These are phyloP conservation scores for Radiomyces spectabilis DNA, from an alignment of 192 early-diverging fungal genomes.

Conservation along the genomic window DNA sequence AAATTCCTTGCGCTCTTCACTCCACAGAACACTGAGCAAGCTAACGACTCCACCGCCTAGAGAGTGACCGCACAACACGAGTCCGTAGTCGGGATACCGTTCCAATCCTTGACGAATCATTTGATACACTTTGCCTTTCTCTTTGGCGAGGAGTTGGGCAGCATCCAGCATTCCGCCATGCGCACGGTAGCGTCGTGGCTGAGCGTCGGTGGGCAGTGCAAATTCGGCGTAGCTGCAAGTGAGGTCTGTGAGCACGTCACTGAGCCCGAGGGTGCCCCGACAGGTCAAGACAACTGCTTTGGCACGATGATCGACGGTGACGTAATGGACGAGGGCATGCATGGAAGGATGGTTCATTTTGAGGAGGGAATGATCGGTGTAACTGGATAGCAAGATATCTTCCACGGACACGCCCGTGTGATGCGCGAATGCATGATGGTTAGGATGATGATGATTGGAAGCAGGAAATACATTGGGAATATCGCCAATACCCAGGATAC, in stretches of 20 bases:
- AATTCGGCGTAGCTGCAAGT: conserved; percentile 66
- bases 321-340: conserved; percentile 70
- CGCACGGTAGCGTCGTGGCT: conserved; percentile 42
- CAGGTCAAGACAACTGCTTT: conserved; percentile 73
- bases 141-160: conserved; percentile 60
- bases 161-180: conserved; percentile 86
- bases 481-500: conserved; percentile 56
- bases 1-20: conserved; percentile 32
- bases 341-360: conserved; percentile 44
- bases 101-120: conserved; percentile 65
- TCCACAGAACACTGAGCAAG: conserved; percentile 73
- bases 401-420: conserved; percentile 70
- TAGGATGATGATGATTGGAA: conserved; percentile 42
- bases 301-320: conserved; percentile 76
- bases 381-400: conserved; percentile 68
- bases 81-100: conserved; percentile 66
- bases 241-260: conserved; percentile 85
- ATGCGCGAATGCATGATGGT: conserved; percentile 71
- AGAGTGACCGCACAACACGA: conserved; percentile 84
- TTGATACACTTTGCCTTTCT: conserved; percentile 61
- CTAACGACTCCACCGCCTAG: conserved; percentile 84
- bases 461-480: conserved; percentile 31
- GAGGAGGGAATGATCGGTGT: conserved; percentile 36
- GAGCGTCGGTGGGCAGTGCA: conserved; percentile 25
- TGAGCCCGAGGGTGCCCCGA: conserved; percentile 81